phyloP scores from a whole-genome alignment of 176 grass and related monocot species.

The Juncus inflexus region DNA sequence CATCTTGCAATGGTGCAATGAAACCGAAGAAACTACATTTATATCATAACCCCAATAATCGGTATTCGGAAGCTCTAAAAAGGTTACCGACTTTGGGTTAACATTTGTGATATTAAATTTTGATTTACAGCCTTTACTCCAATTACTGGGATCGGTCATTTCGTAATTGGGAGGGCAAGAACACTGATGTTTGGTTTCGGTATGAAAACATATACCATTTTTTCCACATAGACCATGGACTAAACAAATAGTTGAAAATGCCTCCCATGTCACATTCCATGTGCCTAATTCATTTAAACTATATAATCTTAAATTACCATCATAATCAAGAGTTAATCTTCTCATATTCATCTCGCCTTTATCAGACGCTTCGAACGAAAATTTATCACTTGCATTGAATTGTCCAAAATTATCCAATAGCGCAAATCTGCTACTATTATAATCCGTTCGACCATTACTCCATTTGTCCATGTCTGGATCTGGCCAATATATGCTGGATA shows the following conservation, averaged over 20 bases:
- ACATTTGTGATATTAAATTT: constrained; percentile 12
- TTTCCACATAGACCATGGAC: constrained; percentile 23
- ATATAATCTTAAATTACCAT: constrained; percentile 28
- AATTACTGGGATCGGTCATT: constrained; percentile 11
- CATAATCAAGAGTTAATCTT: constrained; percentile 28
- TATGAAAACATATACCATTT: constrained; percentile 18
- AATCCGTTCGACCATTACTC: constrained; percentile 19
- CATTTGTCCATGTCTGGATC: constrained; percentile 16
- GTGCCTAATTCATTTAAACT: constrained; percentile 14
- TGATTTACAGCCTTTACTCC: constrained; percentile 22
- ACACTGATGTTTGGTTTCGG: not conserved
- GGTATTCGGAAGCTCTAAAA: constrained; percentile 38
- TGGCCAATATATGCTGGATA: constrained; percentile 45
- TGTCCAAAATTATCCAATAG: constrained; percentile 11
- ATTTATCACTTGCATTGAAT: constrained; percentile 23
- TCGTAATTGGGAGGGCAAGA: constrained; percentile 24
- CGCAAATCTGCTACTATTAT: constrained; percentile 33
- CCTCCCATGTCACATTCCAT: constrained; percentile 5
- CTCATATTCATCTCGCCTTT: not conserved
- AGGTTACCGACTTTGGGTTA: too few species aligned
- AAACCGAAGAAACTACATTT: constrained; percentile 21
- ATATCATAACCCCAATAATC: constrained; percentile 59
- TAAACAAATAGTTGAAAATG: not conserved
- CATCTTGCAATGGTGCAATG: constrained; percentile 17
- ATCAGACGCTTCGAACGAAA: constrained; percentile 37